Conservation (phyloP, 2,329 filamentous ascomycete genomes). For the Hypocreales sp. region DNA sequence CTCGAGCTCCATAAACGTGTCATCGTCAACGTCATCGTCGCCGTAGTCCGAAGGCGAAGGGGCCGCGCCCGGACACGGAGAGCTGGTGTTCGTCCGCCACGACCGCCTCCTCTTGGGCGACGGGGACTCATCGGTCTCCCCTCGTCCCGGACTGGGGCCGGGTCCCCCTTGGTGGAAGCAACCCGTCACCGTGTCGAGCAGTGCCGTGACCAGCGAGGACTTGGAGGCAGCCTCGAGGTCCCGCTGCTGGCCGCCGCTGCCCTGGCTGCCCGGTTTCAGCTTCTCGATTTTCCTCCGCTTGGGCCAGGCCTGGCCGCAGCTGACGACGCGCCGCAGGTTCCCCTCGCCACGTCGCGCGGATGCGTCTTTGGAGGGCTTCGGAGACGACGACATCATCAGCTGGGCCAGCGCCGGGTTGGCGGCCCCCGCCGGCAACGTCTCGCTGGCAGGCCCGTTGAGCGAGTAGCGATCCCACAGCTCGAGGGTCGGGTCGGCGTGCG, state of each 20-base stretch:
- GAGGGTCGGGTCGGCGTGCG: constrained; percentile 54
- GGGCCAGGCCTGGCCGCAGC: constrained; percentile 55
- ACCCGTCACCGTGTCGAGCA: constrained; percentile 50
- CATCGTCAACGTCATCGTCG: constrained; percentile 44
- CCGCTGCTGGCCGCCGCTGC: constrained; percentile 16
- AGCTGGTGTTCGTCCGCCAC: constrained; percentile 7
- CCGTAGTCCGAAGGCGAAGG: constrained; percentile 31
- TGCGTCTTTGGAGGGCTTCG: constrained; percentile 35
- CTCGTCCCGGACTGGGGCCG: constrained; percentile 13
- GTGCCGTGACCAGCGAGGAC: constrained; percentile 39
- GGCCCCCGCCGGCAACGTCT: constrained; percentile 25
- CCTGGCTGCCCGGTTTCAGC: constrained; percentile 19
- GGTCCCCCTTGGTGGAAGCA: constrained; percentile 30
- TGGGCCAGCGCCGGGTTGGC: constrained; percentile 45
- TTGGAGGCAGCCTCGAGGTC: constrained; percentile 36
- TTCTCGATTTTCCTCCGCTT: constrained; percentile 50
- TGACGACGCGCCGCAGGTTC: constrained; percentile 46
- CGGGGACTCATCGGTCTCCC: constrained; percentile 22
- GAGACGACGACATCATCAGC: constrained; percentile 56
- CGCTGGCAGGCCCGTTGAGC: constrained; percentile 25
- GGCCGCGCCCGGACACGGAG: constrained; percentile 6
- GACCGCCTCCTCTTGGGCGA: constrained; percentile 25
- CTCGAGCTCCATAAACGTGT: constrained; percentile 39
- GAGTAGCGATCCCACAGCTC: constrained; percentile 69
- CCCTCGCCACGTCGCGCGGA: constrained; percentile 23